phyloP scores from a whole-genome alignment of 1,284 basidiomycete genomes.

The Hymenochaete sp. region DNA sequence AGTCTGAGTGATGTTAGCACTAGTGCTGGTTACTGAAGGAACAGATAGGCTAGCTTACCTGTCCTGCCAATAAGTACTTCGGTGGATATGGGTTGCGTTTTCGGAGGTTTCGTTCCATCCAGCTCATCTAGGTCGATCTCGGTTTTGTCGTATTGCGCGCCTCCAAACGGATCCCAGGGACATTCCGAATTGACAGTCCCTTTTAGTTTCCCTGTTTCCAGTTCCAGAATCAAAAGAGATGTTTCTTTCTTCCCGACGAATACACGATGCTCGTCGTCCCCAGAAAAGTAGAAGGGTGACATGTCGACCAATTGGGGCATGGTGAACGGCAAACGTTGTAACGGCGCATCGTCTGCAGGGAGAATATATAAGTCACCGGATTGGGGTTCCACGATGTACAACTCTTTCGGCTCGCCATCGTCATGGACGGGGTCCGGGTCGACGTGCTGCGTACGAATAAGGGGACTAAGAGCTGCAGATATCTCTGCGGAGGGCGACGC shows the following conservation, averaged over 20 bases:
- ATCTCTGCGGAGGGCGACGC: constrained; percentile 37
- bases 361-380: constrained; percentile 84
- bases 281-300: constrained; percentile 74
- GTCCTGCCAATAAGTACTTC: constrained; percentile 77
- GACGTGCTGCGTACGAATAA: constrained; percentile 60
- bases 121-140: constrained; percentile 55
- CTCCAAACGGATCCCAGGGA: constrained; percentile 54
- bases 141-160: constrained; percentile 33
- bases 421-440: constrained; percentile 48
- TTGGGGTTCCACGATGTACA: constrained; percentile 88
- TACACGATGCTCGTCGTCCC: constrained; percentile 55
- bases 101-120: constrained; percentile 44
- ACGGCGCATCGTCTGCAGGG: constrained; percentile 49
- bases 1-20: constrained; percentile 41
- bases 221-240: constrained; percentile 68
- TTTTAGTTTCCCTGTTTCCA: constrained; percentile 77
- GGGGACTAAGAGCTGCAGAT: constrained; percentile 53
- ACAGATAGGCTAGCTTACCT: constrained; percentile 39
- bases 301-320: constrained; percentile 83
- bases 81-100: constrained; percentile 33
- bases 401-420: constrained; percentile 53
- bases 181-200: constrained; percentile 71
- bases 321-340: constrained; percentile 77
- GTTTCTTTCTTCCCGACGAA: constrained; percentile 86
- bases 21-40: background rate